Conservation (phyloP, 2,329 filamentous ascomycete species). For the Diplodia seriata region DNA sequence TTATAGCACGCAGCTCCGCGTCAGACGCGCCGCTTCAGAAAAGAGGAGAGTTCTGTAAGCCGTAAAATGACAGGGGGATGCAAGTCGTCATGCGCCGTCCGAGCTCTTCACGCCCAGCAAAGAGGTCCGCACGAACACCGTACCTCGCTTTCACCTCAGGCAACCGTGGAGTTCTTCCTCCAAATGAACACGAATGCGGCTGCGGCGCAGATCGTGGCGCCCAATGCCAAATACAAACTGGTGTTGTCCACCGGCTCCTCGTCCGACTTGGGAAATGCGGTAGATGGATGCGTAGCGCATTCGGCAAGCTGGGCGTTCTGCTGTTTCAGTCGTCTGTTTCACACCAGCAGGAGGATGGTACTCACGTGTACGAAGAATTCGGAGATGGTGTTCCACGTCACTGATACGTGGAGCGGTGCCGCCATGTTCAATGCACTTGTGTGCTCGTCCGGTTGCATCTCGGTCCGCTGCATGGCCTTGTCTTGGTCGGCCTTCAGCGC, state of each 20-base stretch:
- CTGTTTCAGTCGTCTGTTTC: slow-evolving; percentile 18
- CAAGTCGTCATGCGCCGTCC: slow-evolving; percentile 12
- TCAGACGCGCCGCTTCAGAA: not conserved
- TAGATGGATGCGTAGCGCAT: slow-evolving; percentile 86
- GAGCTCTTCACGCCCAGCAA: slow-evolving; percentile 5
- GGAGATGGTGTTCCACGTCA: slow-evolving; percentile 90
- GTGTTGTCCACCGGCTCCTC: slow-evolving; percentile 85
- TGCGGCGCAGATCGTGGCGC: slow-evolving; percentile 68
- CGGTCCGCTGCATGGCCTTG: slow-evolving; percentile 93
- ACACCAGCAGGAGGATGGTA: slow-evolving; percentile 39
- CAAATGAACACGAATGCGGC: slow-evolving; percentile 67
- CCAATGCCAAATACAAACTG: slow-evolving; percentile 83
- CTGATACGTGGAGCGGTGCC: slow-evolving; percentile 90
- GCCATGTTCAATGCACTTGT: slow-evolving; percentile 85
- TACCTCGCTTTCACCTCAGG: slow-evolving; percentile 13
- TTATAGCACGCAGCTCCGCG: slow-evolving; percentile 3
- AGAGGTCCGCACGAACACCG: not conserved
- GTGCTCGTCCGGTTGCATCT: slow-evolving; percentile 88
- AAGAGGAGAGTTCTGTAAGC: slow-evolving; percentile 13
- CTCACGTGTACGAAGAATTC: slow-evolving; percentile 82
- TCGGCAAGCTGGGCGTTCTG: slow-evolving; percentile 70
- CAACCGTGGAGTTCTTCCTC: slow-evolving; percentile 52
- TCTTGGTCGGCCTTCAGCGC: slow-evolving; percentile 95
- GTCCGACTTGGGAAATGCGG: slow-evolving; percentile 86
- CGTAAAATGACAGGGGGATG: slow-evolving; percentile 7